Conservation (phyloP, 2,329 filamentous ascomycete genomes). For the Chaetomiaceae sp. region DNA sequence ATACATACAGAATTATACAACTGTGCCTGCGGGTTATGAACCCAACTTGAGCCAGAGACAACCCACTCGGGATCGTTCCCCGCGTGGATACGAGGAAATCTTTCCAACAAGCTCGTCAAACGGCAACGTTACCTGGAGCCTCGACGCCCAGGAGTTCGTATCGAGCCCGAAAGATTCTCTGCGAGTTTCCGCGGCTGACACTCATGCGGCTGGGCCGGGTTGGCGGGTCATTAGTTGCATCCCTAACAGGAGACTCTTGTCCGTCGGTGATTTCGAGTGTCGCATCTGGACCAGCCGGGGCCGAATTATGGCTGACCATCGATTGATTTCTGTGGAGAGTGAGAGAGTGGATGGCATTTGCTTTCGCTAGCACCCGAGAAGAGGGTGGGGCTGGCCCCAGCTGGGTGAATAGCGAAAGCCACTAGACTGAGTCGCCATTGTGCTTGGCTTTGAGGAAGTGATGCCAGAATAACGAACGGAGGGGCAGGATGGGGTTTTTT, state of each 20-base stretch:
- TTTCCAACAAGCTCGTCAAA: background rate
- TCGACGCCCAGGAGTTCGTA: too few relatives aligned
- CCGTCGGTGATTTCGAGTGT: background rate
- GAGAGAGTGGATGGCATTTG: background rate
- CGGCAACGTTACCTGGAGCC: too few relatives aligned
- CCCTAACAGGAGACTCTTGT: background rate
- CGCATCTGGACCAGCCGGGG: background rate
- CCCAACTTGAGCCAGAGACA: background rate
- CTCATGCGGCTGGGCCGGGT: background rate
- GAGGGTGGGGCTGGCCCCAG: conserved; percentile 2
- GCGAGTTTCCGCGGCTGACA: too few relatives aligned
- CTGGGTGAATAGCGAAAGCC: background rate
- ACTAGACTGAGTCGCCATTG: background rate
- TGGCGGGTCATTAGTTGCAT: conserved; percentile 2
- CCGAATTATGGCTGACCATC: conserved; percentile 1
- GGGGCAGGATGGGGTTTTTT: too few relatives aligned
- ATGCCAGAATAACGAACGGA: too few relatives aligned
- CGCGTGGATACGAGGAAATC: conserved; percentile 8
- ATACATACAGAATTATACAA: too few relatives aligned
- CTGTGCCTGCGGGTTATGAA: background rate
- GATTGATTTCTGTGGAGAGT: conserved; percentile 7
- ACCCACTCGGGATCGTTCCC: conserved; percentile 8
- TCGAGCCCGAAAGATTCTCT: too few relatives aligned
- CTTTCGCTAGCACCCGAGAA: background rate
- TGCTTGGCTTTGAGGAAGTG: background rate